Evolutionary conservation across 1,284 basidiomycete genomes (phyloP).

Genomic region (Trichosporon sp.): DNA sequence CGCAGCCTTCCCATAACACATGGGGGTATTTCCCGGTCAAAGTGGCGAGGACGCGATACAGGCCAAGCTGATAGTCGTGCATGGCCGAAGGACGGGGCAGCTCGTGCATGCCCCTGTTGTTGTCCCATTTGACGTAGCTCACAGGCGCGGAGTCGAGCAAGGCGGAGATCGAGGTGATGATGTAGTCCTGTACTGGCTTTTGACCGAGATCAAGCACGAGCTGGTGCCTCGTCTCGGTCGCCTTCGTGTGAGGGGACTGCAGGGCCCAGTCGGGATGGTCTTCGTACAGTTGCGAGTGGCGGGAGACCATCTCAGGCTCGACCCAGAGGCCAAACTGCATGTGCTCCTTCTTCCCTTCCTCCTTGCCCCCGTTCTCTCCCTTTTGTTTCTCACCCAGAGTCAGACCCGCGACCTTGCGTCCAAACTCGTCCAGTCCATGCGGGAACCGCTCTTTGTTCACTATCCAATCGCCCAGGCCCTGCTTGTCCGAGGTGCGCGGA

Average conservation of each 20-base stretch:
- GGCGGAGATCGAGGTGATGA: conserved; percentile 34
- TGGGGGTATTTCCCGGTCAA: conserved; percentile 41
- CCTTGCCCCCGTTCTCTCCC: not conserved
- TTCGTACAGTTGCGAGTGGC: conserved; percentile 41
- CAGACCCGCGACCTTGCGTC: conserved; percentile 29
- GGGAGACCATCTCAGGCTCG: conserved; percentile 51
- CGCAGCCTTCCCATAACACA: conserved; percentile 47
- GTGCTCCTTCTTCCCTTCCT: not conserved
- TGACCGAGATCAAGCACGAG: conserved; percentile 44
- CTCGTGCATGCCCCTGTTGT: conserved; percentile 48
- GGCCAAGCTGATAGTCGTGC: conserved; percentile 44
- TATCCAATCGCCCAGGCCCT: conserved; percentile 46
- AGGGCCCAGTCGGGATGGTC: conserved; percentile 46
- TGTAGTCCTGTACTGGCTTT: conserved; percentile 42
- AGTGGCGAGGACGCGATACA: conserved; percentile 41
- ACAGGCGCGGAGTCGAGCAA: conserved; percentile 38
- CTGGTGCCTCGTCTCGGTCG: conserved; percentile 41
- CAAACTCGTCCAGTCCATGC: conserved; percentile 36
- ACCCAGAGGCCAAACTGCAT: conserved; percentile 48
- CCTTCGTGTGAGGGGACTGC: conserved; percentile 29
- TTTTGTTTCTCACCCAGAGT: not conserved
- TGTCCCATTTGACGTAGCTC: conserved; percentile 50
- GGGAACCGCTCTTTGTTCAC: conserved; percentile 41
- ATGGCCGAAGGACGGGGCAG: conserved; percentile 34
- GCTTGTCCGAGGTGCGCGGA: conserved; percentile 36